Percentiles rank a stretch among this genome's conserved stretches.
These are phyloP conservation scores for Tritrichomonas foetus DNA, from an alignment of 208 protist species.

Conservation along the genomic window DNA sequence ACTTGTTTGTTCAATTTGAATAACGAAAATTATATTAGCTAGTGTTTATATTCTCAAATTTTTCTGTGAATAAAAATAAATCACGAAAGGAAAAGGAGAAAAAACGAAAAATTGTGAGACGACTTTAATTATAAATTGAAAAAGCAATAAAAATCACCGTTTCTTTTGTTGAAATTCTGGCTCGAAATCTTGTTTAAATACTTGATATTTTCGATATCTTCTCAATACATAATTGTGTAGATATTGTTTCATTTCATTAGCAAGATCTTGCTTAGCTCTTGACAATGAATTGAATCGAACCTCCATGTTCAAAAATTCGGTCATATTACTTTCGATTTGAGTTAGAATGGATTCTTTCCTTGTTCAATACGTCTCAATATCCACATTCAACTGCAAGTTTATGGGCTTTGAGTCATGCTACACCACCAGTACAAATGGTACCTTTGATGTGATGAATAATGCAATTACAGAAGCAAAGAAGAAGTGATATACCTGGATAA, in stretches of 20 bases:
- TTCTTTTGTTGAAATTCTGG: too few species aligned
- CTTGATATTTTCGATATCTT: not conserved
- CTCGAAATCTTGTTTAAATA: too few species aligned
- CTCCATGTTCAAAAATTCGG: not conserved
- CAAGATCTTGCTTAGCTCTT: not conserved
- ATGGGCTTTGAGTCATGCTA: not conserved
- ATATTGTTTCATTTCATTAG: not conserved
- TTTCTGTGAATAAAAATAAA: too few species aligned
- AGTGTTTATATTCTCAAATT: too few species aligned
- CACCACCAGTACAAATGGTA: not conserved
- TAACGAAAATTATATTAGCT: too few species aligned
- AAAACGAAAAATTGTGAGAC: too few species aligned
- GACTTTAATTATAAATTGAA: too few species aligned
- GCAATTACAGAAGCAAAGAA: conserved; percentile 60
- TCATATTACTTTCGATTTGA: not conserved
- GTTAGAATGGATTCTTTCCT: conserved; percentile 1
- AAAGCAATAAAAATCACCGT: too few species aligned
- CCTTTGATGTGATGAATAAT: conserved; percentile 46
- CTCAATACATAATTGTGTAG: not conserved
- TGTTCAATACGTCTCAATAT: not conserved
- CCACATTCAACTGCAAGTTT: not conserved
- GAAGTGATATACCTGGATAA: conserved; percentile 57
- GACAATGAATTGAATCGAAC: not conserved
- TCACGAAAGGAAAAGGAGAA: too few species aligned
- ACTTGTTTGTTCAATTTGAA: too few species aligned